These are phyloP conservation scores for Geotrichum siamense DNA, from an alignment of 1,139 yeast genomes.

Conservation along the genomic window DNA sequence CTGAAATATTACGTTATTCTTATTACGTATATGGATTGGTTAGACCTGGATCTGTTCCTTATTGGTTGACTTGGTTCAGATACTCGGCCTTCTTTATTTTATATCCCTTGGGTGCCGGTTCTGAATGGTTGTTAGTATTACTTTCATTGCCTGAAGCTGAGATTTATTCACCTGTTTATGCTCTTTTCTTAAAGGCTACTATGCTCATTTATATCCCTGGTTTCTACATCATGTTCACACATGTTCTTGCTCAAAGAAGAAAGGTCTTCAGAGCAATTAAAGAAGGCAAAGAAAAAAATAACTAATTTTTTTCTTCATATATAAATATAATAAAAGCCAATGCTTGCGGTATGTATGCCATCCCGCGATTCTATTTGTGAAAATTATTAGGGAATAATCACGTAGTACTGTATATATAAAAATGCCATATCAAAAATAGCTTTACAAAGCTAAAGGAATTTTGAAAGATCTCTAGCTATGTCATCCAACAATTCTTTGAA, in stretches of 20 bases:
- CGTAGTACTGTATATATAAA: background rate
- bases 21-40: slow-evolving; percentile 65
- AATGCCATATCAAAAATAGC: too few species aligned
- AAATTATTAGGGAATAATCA: too few species aligned
- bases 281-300: slow-evolving; percentile 20
- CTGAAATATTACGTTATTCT: slow-evolving; percentile 83
- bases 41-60: slow-evolving; percentile 49
- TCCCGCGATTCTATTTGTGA: too few species aligned
- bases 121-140: slow-evolving; percentile 68
- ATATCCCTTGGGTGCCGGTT: slow-evolving; percentile 86
- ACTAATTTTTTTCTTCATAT: too few species aligned
- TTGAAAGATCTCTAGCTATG: slow-evolving; percentile 21
- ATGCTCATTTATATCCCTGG: slow-evolving; percentile 78
- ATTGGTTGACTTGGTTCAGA: slow-evolving; percentile 60
- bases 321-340: too few species aligned
- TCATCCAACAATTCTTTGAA: slow-evolving; percentile 27
- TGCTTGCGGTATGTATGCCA: too few species aligned
- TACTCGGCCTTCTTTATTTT: slow-evolving; percentile 75
- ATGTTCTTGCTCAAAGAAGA: slow-evolving; percentile 78
- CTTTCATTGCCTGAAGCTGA: slow-evolving; percentile 61
- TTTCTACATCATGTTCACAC: slow-evolving; percentile 71
- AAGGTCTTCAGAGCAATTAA: slow-evolving; percentile 30
- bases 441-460: slow-evolving; percentile 10
- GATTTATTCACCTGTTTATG: slow-evolving; percentile 46
- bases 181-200: slow-evolving; percentile 48